These are phyloP conservation scores for Nicotiana obtusifolia DNA, from an alignment of 257 asterid genomes.

Conservation along the genomic window DNA sequence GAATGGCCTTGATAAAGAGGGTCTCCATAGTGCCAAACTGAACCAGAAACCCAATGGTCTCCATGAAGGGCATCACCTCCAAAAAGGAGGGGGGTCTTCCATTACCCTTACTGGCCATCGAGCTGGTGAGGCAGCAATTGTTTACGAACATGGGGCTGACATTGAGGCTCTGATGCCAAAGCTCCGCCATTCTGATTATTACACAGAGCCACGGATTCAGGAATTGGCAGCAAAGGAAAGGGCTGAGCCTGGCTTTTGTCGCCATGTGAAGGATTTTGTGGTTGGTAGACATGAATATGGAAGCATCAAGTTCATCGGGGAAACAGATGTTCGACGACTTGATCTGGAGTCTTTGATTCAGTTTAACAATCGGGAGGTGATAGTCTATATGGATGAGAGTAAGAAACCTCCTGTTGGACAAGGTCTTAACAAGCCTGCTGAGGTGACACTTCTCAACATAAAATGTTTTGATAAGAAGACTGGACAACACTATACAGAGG, in stretches of 20 bases:
- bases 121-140: constrained; percentile 96
- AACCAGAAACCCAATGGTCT: constrained; percentile 53
- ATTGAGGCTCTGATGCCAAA: constrained; percentile 95
- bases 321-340: constrained; percentile 56
- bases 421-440: constrained; percentile 63
- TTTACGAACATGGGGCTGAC: constrained; percentile 88
- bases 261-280: constrained; percentile 55
- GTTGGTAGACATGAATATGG: constrained; percentile 61
- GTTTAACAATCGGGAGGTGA: constrained; percentile 58
- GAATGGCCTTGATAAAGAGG: constrained; percentile 48
- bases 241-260: constrained; percentile 58
- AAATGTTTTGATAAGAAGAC: constrained; percentile 54
- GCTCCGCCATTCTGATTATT: constrained; percentile 82
- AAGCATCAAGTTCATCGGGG: constrained; percentile 61
- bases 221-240: constrained; percentile 79
- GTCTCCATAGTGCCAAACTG: constrained; percentile 26
- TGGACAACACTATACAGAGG: constrained; percentile 44
- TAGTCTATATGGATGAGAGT: constrained; percentile 47
- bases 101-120: constrained; percentile 74
- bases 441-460: constrained; percentile 62
- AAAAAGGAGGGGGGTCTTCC: constrained; percentile 57
- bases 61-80: constrained; percentile 29
- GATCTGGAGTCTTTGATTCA: constrained; percentile 51
- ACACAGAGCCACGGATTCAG: constrained; percentile 80
- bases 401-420: constrained; percentile 63